These are phyloP conservation scores for Taxillus chinensis DNA, from an alignment of 164 flowering plant genomes.

Conservation along the genomic window DNA sequence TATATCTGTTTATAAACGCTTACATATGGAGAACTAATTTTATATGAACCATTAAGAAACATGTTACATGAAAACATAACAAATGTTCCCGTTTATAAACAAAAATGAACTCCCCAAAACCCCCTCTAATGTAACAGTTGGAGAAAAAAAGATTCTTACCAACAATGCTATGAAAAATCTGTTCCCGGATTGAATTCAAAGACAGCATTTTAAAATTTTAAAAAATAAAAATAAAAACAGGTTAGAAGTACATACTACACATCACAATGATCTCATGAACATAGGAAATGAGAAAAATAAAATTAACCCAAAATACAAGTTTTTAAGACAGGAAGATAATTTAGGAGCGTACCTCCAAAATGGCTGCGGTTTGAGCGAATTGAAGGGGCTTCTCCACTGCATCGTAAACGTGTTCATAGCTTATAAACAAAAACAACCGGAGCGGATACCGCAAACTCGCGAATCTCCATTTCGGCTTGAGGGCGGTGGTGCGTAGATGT, in stretches of 20 bases:
- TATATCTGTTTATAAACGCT: too few species aligned
- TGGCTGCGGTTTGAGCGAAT: constrained; percentile 85
- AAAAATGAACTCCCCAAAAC: too few species aligned
- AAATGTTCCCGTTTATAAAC: too few species aligned
- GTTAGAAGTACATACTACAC: too few species aligned
- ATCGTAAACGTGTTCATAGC: constrained; percentile 64
- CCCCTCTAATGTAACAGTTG: neutral
- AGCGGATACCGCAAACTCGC: too few species aligned
- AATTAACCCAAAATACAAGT: neutral
- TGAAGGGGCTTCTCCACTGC: constrained; percentile 76
- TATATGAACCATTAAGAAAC: too few species aligned
- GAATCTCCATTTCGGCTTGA: too few species aligned
- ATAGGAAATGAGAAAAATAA: neutral
- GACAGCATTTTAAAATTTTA: neutral
- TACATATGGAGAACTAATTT: too few species aligned
- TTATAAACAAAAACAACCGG: too few species aligned
- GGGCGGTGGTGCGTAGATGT: too few species aligned
- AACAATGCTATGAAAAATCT: constrained; percentile 66
- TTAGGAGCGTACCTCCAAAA: constrained; percentile 51
- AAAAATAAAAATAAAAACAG: neutral
- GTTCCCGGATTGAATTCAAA: constrained; percentile 7
- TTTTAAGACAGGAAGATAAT: neutral
- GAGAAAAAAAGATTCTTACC: constrained; percentile 29
- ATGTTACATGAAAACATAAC: too few species aligned
- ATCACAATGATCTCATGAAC: too few species aligned